Base-by-base conservation (phyloP, 2,329 filamentous ascomycete species). In the Pyrenochaeta sp. region DNA sequence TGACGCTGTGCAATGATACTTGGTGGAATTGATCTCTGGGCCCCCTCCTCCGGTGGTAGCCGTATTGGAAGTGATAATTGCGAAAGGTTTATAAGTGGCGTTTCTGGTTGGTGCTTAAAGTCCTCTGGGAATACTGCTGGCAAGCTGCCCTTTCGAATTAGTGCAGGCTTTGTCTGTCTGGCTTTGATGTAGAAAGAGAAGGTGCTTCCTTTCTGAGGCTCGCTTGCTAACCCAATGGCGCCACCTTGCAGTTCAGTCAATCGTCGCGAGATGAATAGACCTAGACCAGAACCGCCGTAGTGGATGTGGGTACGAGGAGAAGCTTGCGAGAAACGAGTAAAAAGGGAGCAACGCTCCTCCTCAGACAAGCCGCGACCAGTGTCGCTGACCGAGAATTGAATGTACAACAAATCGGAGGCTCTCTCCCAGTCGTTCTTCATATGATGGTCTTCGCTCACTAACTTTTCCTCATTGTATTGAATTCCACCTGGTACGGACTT, bases 281-380 rank as follows among this genome's bases (percentile, higher is more conserved):
- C 73, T 0, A 75, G 60, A 6, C 73, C 73, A n/a, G 65, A 68
- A 14, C 73, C 73, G 10, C 78, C 78, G 23, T 79, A 79, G 10
- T 73, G 55, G 4, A 72, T 67, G 32, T 75, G 68, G 5, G 73
- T 75, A 4, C 67, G 59, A 14, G 72, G 70, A 10, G 66, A 68
- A 12, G 68, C 71, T 44, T 69, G 70, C 1, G 64, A 67, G 32
- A 75, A 75, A 7, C 72, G 66, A 2, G 62, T 56, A 45, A 75
- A 75, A 1, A 74, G 62, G 1, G 55, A 61, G 0, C 63, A 51
- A 12, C 70, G 74, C 40, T 79, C 75, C 1, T 74, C 68, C 2
- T 69, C 55, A 1, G 67, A 70, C 17, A 80, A 64, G 0, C 78
- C 78, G 11, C 73, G 67, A 4, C 78, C 78, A 0, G 75, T 78